Evolutionary conservation across 768 basidiomycete species (phyloP).

Genomic region (Agrocybe chaxingu): DNA sequence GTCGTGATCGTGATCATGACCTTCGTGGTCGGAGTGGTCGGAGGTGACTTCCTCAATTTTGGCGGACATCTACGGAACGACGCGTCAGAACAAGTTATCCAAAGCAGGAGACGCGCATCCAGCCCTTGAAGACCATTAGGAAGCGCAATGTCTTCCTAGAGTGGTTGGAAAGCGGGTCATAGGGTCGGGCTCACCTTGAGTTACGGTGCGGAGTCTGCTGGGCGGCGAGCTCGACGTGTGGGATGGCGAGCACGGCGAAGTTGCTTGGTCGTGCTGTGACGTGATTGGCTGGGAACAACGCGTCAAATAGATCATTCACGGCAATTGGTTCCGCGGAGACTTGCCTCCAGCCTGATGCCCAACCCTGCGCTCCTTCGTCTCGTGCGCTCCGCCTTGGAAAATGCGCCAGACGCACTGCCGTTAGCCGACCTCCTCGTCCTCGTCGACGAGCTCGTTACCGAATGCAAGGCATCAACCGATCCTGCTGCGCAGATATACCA

Average conservation of each 20-base stretch:
- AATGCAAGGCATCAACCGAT: constrained; percentile 46
- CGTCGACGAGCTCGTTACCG: constrained; percentile 55
- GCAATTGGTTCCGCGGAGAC: constrained; percentile 8
- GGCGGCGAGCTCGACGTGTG: constrained; percentile 34
- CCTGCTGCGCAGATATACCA: constrained; percentile 39
- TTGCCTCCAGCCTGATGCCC: constrained; percentile 14
- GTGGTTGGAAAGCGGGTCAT: constrained; percentile 9
- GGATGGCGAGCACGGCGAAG: constrained; percentile 28
- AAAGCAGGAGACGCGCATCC: constrained; percentile 27
- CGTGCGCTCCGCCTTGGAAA: constrained; percentile 56
- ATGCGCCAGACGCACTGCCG: constrained; percentile 46
- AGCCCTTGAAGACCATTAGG: constrained; percentile 13
- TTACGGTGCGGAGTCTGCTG: constrained; percentile 17
- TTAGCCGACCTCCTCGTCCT: constrained; percentile 44
- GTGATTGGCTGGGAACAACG: constrained; percentile 20
- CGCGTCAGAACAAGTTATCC: constrained; percentile 32
- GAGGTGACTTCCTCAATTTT: constrained; percentile 82
- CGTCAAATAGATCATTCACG: constrained; percentile 8
- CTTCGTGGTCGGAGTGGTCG: constrained; percentile 74
- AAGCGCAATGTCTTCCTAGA: not conserved
- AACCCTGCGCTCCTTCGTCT: constrained; percentile 31
- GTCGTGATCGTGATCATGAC: constrained; percentile 50
- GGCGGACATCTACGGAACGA: constrained; percentile 60
- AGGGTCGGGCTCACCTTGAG: constrained; percentile 26
- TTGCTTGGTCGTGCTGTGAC: constrained; percentile 29